phyloP scores from a whole-genome alignment of 306 rosid genomes.

The Crotalaria pallida region DNA sequence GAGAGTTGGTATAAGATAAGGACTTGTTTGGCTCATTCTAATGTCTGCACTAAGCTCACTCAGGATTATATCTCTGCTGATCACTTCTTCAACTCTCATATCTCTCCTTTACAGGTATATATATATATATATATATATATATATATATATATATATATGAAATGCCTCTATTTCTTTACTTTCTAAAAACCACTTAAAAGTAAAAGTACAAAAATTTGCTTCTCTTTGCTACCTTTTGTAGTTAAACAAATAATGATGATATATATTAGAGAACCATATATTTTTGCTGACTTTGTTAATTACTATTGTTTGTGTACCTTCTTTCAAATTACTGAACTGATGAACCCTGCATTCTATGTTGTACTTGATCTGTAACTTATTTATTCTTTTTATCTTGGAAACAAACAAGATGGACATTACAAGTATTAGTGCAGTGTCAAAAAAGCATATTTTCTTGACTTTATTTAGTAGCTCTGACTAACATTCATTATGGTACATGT shows the following conservation, averaged over 20 bases:
- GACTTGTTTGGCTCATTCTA: conserved; percentile 58
- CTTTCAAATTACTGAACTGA: not conserved
- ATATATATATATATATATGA: not conserved
- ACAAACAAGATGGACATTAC: not conserved
- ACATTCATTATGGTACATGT: not conserved
- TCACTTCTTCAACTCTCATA: conserved; percentile 51
- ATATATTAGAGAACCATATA: no score
- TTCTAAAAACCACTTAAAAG: not conserved
- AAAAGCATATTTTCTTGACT: not conserved
- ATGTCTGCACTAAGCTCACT: conserved; percentile 42
- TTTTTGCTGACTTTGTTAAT: not conserved
- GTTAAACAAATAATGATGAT: not conserved
- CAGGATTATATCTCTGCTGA: conserved; percentile 43
- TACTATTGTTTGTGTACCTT: not conserved
- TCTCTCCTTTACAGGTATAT: conserved; percentile 61
- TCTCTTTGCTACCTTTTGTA: not conserved
- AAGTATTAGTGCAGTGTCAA: not conserved
- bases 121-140: no score
- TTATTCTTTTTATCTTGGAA: not conserved
- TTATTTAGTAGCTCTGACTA: not conserved
- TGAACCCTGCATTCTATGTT: not conserved
- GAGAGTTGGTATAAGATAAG: conserved; percentile 49
- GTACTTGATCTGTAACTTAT: not conserved
- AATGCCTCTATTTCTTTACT: not conserved
- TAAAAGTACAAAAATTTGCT: not conserved